These are phyloP conservation scores for Salix arbutifolia DNA, from an alignment of 345 rosid species.

Conservation along the genomic window DNA sequence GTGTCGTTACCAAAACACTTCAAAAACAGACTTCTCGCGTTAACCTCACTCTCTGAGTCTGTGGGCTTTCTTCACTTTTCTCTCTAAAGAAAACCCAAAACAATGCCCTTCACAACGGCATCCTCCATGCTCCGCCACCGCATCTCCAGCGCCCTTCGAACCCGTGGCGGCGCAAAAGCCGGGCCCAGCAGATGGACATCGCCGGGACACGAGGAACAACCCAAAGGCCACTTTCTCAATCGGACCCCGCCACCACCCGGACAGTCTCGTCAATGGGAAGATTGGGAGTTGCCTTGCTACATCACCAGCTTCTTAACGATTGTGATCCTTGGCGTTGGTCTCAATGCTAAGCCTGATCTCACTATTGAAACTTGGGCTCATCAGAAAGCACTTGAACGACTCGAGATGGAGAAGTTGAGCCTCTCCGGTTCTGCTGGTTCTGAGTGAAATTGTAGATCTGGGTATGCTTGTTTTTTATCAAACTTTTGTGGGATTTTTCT, in stretches of 20 bases:
- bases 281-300: constrained; percentile 99
- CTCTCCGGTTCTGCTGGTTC: constrained; percentile 13
- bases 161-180: constrained; percentile 29
- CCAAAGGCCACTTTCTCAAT: constrained; percentile 87
- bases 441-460: constrained; percentile 7
- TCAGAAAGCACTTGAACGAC: constrained; percentile 87
- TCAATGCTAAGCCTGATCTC: constrained; percentile 97
- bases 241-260: constrained; percentile 73
- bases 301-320: constrained; percentile 90
- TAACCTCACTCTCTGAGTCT: neutral
- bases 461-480: neutral
- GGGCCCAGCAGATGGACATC: constrained; percentile 76
- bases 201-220: constrained; percentile 88
- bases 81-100: neutral
- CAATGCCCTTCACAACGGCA: constrained; percentile 26
- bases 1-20: neutral
- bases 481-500: neutral
- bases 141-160: constrained; percentile 44
- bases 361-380: constrained; percentile 99
- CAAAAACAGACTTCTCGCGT: neutral
- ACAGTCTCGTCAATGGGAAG: constrained; percentile 91
- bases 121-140: constrained; percentile 62
- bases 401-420: constrained; percentile 56
- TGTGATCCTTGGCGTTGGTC: constrained; percentile 95
- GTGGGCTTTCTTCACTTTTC: neutral